Base-by-base conservation (phyloP, 2,329 filamentous ascomycete species). In the Phialophora verrucosa region DNA sequence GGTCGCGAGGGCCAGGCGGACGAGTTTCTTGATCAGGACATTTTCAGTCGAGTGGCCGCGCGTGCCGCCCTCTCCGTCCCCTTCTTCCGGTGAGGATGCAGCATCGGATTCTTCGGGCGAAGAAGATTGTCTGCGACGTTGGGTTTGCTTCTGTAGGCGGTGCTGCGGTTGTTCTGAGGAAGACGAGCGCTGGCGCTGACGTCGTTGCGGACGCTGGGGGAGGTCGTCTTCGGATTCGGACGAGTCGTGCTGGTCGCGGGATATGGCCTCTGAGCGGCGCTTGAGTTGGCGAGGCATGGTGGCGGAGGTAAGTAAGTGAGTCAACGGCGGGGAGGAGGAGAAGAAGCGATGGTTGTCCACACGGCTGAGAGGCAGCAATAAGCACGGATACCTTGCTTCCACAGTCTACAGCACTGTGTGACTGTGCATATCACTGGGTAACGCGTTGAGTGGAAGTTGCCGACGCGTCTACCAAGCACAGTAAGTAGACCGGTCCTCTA, bases 1-100 rank as follows among this genome's bases (percentile, higher is more conserved):
- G 75, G 84, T 85, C 5, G 87, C 81, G 10, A 90, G 75, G 1
- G 87, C 87, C 49, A 89, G 78, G 1, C 87, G 84, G 53, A 89
- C 85, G 62, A 90, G 76, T 73, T 87, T 87, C 74, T 88, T 88
- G 6, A 86, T 83, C 75, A 88, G 81, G 54, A 76, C 75, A 53
- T 78, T 76, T 4, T 71, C 68, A 64, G 72, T 76, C 32, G 31
- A 35, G 35, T 53, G 55, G 60, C 47, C 59, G 2, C 67, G 65
- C 62, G 55, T 47, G 32, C 50, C 60, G 14, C 59, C 59, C 20
- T 50, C 44, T 42, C 50, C 32, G 17, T 49, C 49, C 12, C 25
- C 20, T 51, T 51, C 49, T 8, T 20, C 49, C 29, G 58, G 57
- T 29, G 67, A 69, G 11, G 65, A 57, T 17, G 60, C 42, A 35